Evolutionary conservation across 345 rosid species (phyloP), one percentile per base, ranked within the genome.

Genomic region (Populus alba): DNA sequence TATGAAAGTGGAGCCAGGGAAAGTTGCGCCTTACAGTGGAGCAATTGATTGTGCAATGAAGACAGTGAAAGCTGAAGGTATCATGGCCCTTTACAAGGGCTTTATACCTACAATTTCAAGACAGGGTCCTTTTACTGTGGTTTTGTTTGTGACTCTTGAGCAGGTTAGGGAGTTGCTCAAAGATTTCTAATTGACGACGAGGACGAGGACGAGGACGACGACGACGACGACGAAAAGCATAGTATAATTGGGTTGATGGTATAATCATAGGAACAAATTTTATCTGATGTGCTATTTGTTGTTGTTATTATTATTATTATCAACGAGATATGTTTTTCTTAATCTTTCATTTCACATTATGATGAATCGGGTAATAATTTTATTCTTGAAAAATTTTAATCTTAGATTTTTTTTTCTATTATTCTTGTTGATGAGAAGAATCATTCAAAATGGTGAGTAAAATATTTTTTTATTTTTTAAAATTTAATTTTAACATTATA

Each of bases 111-210:
- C 97, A 12, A 87, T 93, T 47, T 91, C 91, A 0, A 91, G 97
- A 81, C 98, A 93, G 82, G 97, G 93, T 0, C 94, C 94, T 15
- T 91, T 93, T 38, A 90, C 97, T 38, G 94, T 93, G 67, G 90
- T 91, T 57, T 83, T 93, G 66, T 93, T 91, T 70, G 97, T 93
- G 70, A 93, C 97, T 2, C 89, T 91, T 20, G 98, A 93, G 82
- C 94, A 90, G 81, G 87, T 89, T 4, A 85, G 91, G 83, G 90
- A 86, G 83, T 66, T 91, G 82, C 90, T 91, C 67, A 85, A 87
- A 78, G 92, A 91, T 39, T 90, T 86, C 66, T 78, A 82, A 71
- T 12, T 62, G 10, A 78, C 0, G 69, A 80, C 37, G 10, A 78
- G 0, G 69, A 80, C 37, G 83, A 79, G 18, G 79, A 80, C 61